Base-by-base conservation (phyloP, 352 stramenopile species). In the Globisporangium alternatum region DNA sequence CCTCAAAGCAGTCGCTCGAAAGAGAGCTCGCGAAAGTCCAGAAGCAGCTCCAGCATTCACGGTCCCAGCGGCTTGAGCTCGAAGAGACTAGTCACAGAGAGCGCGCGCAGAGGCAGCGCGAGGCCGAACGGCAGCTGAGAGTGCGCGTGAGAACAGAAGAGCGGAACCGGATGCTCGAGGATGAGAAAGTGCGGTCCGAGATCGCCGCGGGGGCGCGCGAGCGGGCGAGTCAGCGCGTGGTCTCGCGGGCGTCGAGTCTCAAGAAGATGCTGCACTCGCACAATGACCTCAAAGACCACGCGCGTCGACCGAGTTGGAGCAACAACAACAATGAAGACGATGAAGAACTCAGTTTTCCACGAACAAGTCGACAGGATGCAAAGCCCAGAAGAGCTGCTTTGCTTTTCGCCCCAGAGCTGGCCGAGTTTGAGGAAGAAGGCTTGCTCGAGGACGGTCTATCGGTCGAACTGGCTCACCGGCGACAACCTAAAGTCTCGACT, bases 391-490 rank as follows among this genome's bases (percentile, higher is more conserved):
- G 68, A 61, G 21, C 62, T 62, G 21, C 66, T 59, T 31, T 75
- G 67, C 25, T 67, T 5, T 53, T 81, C 1, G 61, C 65, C 6
- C 76, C 77, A 7, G 80, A 89, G 45, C 67, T 88, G 2, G 77
- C 78, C 19, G 81, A 83, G 52, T 88, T 88, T 25, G 78, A 88
- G 66, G 81, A 90, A 59, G 78, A 86, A 10, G 81, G 78, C 3
- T 56, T 89, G 15, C 19, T 53, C 5, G 25, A 52, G 6, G 35
- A 43, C 5, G 12, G 17, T 7, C 13, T 17, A 2, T 37, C 1
- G n/a, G 9, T 15, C 30, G 35, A 30, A 44, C 41, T 8, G 13
- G 7, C 28, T 17, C 17, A n/a, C 0, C n/a, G n/a, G n/a, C 47
- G 13, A 35, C 10, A 19, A 35, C 21, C 12, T 54, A 8, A 35